A percentile compares a stretch with the other conserved stretches of the same genome.
phyloP scores from a whole-genome alignment of 306 rosid species.

The Castanopsis chinensis region DNA sequence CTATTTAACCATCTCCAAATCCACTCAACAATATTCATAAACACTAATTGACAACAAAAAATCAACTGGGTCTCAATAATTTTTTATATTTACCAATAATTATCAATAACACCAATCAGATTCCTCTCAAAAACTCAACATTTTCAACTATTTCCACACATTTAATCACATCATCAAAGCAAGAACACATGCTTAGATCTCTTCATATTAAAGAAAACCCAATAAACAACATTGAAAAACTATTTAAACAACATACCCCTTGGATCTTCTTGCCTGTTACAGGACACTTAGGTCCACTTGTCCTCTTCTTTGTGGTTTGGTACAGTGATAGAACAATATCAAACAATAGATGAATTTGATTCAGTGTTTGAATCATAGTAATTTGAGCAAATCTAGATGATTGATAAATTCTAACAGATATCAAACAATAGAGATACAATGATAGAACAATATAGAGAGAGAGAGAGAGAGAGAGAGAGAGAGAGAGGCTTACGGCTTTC shows the following conservation, averaged over 20 bases:
- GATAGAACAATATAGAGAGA: too few relatives aligned
- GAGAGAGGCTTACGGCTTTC: too few relatives aligned
- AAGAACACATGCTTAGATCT: background rate
- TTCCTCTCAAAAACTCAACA: background rate
- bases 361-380: too few relatives aligned
- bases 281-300: constrained; percentile 77
- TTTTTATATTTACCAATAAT: background rate
- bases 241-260: constrained; percentile 33
- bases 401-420: too few relatives aligned
- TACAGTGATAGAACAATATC: constrained; percentile 20
- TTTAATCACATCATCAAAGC: background rate
- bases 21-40: background rate
- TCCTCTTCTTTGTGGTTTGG: constrained; percentile 66
- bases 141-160: background rate
- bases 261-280: constrained; percentile 79
- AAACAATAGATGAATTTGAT: too few relatives aligned
- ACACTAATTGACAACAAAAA: background rate
- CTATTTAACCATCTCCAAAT: background rate
- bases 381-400: too few relatives aligned
- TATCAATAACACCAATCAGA: too few relatives aligned
- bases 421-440: too few relatives aligned
- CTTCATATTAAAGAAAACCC: background rate
- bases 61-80: background rate
- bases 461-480: too few relatives aligned
- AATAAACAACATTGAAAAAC: background rate